Evolutionary conservation across 345 rosid genomes (phyloP).

Genomic region (Ceriops decandra): DNA sequence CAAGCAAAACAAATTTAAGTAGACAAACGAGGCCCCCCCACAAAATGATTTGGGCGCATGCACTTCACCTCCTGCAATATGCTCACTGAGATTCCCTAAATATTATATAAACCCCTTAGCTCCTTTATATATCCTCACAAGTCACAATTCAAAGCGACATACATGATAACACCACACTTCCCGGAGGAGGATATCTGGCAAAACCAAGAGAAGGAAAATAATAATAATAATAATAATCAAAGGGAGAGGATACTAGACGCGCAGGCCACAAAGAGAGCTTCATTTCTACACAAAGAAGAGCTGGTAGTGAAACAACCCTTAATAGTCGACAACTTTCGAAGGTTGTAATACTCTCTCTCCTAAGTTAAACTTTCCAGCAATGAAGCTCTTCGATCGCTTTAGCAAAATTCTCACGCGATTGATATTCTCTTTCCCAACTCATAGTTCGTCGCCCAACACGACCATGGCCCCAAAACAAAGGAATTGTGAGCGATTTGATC

Average conservation of each 20-base stretch:
- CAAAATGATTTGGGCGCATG: conserved; percentile 78
- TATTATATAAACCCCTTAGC: conserved; percentile 35
- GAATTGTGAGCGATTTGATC: conserved; percentile 50
- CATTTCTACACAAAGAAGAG: conserved; percentile 39
- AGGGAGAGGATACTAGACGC: not conserved
- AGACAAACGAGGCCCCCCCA: conserved; percentile 52
- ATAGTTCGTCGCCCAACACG: conserved; percentile 10
- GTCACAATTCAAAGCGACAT: conserved; percentile 32
- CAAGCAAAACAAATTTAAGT: conserved; percentile 23
- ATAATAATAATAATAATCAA: too few relatives aligned
- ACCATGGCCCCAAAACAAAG: conserved; percentile 14
- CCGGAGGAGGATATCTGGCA: conserved; percentile 32
- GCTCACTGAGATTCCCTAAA: conserved; percentile 31
- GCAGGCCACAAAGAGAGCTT: conserved; percentile 35
- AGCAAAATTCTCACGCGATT: conserved; percentile 66
- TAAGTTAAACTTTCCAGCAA: conserved; percentile 38
- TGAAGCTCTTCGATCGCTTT: conserved; percentile 67
- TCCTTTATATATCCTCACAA: conserved; percentile 31
- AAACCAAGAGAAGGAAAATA: conserved; percentile 12
- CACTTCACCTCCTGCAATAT: conserved; percentile 19
- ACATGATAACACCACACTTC: conserved; percentile 52
- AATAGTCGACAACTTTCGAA: not conserved
- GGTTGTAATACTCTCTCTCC: not conserved
- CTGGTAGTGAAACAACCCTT: not conserved
- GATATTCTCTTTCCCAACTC: conserved; percentile 49